Base-by-base conservation (phyloP, 2,329 filamentous ascomycete genomes). In the Hymenotorrendiella dingleyae region DNA sequence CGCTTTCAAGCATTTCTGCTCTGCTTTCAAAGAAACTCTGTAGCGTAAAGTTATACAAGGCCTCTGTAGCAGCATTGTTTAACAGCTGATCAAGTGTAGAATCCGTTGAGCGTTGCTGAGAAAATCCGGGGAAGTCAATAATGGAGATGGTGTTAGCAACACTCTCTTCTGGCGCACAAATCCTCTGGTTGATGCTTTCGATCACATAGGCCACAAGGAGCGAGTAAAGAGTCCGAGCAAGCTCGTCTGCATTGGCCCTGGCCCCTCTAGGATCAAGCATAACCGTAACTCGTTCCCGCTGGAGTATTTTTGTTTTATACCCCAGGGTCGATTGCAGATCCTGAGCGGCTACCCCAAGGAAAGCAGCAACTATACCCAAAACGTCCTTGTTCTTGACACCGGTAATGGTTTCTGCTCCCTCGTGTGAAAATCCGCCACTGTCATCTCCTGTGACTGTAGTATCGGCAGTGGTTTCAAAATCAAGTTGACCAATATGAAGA, bases 1-100 rank as follows among this genome's bases (percentile, higher is more conserved):
- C 93, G 1, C 84, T 89, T 60, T 98, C 93, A 17, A 98, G 74
- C 67, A 94, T 79, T 49, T 97, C 91, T 0, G 90, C 89, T 64
- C 93, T 94, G 54, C 84, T 82, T 59, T 96, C 90, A 63, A 97
- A 98, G 67, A 98, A 97, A 64, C 86, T 94, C 61, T 95, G 90
- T 19, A 97, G 73, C 24, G 89, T 90, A 56, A 95, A 82, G 61
- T 96, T 93, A 69, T 96, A 96, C 9, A 97, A 73, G 1, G 84
- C 84, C 65, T 98, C 93, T 2, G 84, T 88, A 0, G 93, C 93
- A 4, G 91, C 88, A 61, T 98, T 98, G 71, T 85, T 95, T 12
- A 98, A 76, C 2, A 98, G 76, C 66, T 97, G 93, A 54, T 98
- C 93, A 8, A 98, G 74, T 0, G 83, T 77, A 2, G 88, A 96